Evolutionary conservation across 305 asterid species (phyloP).

Genomic region (Fraxinus dipetala): DNA sequence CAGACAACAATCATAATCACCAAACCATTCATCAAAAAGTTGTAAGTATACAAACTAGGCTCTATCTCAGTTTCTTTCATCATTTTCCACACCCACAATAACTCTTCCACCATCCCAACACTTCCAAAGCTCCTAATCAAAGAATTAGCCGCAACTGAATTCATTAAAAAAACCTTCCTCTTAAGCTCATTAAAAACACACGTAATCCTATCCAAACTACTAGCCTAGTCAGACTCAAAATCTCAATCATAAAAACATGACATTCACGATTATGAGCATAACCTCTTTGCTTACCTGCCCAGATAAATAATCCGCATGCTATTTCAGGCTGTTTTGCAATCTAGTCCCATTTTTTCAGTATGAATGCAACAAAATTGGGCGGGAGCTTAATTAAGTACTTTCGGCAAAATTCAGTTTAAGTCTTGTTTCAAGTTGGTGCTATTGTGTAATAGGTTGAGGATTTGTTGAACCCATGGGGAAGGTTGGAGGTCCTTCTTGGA

Average conservation of each 20-base stretch:
- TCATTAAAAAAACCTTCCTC: constrained; percentile 38
- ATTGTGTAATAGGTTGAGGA: constrained; percentile 51
- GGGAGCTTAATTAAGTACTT: constrained; percentile 68
- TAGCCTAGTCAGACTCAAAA: constrained; percentile 42
- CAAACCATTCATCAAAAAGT: constrained; percentile 79
- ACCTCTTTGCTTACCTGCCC: constrained; percentile 79
- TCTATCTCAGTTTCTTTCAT: constrained; percentile 76
- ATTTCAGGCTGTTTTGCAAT: constrained; percentile 33
- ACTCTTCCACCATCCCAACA: constrained; percentile 85
- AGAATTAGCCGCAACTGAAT: constrained; percentile 52
- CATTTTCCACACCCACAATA: constrained; percentile 74
- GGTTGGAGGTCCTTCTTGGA: constrained; percentile 43
- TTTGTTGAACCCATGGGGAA: constrained; percentile 80
- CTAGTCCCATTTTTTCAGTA: constrained; percentile 46
- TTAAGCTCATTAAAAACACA: constrained; percentile 49
- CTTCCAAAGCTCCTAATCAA: constrained; percentile 67
- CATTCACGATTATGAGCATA: constrained; percentile 72
- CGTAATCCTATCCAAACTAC: constrained; percentile 46
- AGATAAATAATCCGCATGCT: constrained; percentile 54
- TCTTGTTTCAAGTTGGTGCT: constrained; percentile 43
- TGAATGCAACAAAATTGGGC: constrained; percentile 50
- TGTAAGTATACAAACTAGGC: constrained; percentile 79
- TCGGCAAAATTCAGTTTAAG: constrained; percentile 45
- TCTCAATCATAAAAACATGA: constrained; percentile 53
- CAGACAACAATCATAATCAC: constrained; percentile 53